Conservation (phyloP, 768 basidiomycete genomes). For the Dacryopinax spathularia region DNA sequence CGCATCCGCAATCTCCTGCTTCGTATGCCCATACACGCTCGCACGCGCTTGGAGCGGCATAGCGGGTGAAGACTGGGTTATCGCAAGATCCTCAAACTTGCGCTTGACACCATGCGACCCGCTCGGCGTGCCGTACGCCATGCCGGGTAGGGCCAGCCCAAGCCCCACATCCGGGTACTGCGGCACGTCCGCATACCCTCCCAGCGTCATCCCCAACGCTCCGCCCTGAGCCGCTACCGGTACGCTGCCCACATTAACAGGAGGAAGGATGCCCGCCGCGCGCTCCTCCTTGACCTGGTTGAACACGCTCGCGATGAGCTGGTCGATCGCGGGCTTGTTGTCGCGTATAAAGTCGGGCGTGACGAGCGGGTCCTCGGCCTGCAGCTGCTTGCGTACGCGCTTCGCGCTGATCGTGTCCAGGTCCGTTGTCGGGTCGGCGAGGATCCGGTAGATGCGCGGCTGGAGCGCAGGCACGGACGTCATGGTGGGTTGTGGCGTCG, state of each 20-base stretch:
- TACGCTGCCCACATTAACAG: no score
- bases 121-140: background rate
- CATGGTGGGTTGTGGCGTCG: background rate
- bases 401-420: constrained; percentile 73
- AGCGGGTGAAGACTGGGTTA: constrained; percentile 2
- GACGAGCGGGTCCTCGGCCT: constrained; percentile 34
- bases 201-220: background rate
- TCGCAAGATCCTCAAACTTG: constrained; percentile 8
- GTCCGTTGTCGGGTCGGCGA: constrained; percentile 63
- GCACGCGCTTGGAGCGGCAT: background rate
- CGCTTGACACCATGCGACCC: constrained; percentile 9
- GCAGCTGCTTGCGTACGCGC: constrained; percentile 65
- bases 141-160: background rate
- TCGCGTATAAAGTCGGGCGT: constrained; percentile 49
- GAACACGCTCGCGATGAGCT: constrained; percentile 51
- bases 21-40: constrained; percentile 1
- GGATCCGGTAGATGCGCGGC: constrained; percentile 50
- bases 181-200: background rate
- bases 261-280: background rate
- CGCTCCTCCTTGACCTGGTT: constrained; percentile 21
- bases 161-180: background rate
- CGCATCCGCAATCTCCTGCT: constrained; percentile 47
- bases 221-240: background rate
- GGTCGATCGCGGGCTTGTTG: constrained; percentile 54
- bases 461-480: constrained; percentile 35